Conservation (phyloP, 2,329 filamentous ascomycete genomes). For the Alternaria viburni region DNA sequence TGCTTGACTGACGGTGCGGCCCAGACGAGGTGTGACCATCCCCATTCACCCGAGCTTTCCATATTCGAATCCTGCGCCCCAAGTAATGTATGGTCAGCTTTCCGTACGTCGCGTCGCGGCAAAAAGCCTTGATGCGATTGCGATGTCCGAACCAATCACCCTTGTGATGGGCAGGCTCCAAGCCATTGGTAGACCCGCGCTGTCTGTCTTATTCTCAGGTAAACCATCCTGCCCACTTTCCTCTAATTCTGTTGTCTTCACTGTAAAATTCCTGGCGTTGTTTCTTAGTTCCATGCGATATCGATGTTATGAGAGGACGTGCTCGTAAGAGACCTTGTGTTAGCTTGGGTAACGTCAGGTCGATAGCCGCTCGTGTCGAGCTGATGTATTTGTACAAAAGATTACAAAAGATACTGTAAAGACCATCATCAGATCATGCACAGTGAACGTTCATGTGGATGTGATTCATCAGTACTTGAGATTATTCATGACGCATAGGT, state of each 20-base stretch:
- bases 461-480: neutral
- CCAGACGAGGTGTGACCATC: conserved; percentile 11
- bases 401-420: neutral
- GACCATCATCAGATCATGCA: neutral
- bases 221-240: neutral
- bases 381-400: neutral
- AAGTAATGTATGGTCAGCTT: conserved; percentile 10
- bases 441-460: neutral
- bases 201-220: neutral
- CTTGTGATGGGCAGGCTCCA: neutral
- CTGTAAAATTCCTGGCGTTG: neutral
- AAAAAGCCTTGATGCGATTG: neutral
- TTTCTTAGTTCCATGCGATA: neutral
- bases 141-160: neutral
- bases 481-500: neutral
- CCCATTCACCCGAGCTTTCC: conserved; percentile 1
- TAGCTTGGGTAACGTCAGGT: neutral
- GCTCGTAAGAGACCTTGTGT: neutral
- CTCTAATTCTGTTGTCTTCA: neutral
- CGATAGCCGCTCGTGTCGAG: neutral
- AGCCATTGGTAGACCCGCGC: neutral
- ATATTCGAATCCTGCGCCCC: neutral
- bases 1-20: conserved; percentile 1
- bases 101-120: neutral
- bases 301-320: neutral